Evolutionary conservation across 2,329 filamentous ascomycete genomes (phyloP), one percentile per base, ranked within the genome.

Genomic region (Venturia oleaginea): DNA sequence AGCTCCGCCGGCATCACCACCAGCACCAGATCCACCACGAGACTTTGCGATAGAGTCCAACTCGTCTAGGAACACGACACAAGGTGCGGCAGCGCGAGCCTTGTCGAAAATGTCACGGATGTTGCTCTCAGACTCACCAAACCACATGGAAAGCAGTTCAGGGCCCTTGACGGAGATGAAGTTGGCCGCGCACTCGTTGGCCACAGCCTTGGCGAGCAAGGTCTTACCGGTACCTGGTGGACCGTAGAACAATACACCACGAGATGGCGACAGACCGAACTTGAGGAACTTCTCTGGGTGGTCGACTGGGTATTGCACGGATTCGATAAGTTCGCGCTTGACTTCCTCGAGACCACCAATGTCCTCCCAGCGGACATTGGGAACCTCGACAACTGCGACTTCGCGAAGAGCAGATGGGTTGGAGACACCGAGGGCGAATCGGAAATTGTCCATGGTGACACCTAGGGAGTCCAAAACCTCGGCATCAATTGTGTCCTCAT

Each of bases 221-320:
- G 94, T 99, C 85, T 99, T 99, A 96, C 94, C 94, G 75, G 95
- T 99, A 93, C 94, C 94, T 71, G 94, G 94, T 68, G 95, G 94
- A 70, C 94, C 95, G 75, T 97, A 99, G 84, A 99, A 99, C 69
- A 99, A 84, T 68, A 99, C 94, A 90, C 94, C 94, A 73, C 93
- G 91, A 69, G 94, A 97, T 67, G 94, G 94, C 67, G 92, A 97
- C 73, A 99, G 88, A 78, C 94, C 95, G 69, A 99, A 99, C 83
- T 99, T 99, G 87, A 97, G 92, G 87, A 97, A 99, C 83, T 95
- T 97, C 80, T 99, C 95, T 71, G 94, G 95, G 75, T 99, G 94
- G 77, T 99, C 94, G 78, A 99, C 94, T 30, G 94, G 95, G 81
- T 99, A 99, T 78, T 99, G 94, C 60, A 99, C 93, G 75, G 88